Base-by-base conservation (phyloP, 148 eudicot species). In the Rhododendron kiyosumense region DNA sequence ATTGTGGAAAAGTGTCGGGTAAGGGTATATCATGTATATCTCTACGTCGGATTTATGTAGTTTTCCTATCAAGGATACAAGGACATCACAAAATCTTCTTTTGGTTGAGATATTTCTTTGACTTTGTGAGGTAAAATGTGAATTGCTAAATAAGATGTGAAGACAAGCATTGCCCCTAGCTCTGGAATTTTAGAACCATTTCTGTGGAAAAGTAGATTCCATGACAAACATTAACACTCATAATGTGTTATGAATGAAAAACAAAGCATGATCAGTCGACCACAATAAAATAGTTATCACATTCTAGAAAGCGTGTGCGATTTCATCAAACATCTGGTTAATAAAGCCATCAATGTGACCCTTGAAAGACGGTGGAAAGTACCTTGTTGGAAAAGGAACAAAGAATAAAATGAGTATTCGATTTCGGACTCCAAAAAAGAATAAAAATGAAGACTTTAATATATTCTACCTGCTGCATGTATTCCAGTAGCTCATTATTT, bases 391-490 rank as follows among this genome's bases (percentile, higher is more conserved):
- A 32, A 32, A 32, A 1, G 34, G 34, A 32, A 32, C 34, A 32
- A 32, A 32, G 34, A 82, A 81, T 3, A 83, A 88, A 32, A 30
- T 32, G 76, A 88, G 51, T 61, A 24, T 17, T 74, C n/a, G 22
- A n/a, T n/a, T n/a, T n/a, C n/a, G n/a, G 45, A 82, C 18, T 24
- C 17, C 15, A 32, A 48, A 9, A 54, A 13, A 32, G 48, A 46
- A 8, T 5, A 82, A 38, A 8, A 51, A 20, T 49, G 74, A 15
- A n/a, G 26, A 67, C 13, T 9, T 22, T 52, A 36, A 83, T 75
- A 43, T 76, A 46, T 87, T 36, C 86, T 89, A 96, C 98, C 98
- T 95, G 98, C 90, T 96, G 99, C 92, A 86, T 88, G 82, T 88
- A 86, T 49, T 93, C 93, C 86, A 91, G 93, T 41, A 91, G 36